phyloP scores from a whole-genome alignment of 768 basidiomycete genomes.

The Saitozyma sp. region DNA sequence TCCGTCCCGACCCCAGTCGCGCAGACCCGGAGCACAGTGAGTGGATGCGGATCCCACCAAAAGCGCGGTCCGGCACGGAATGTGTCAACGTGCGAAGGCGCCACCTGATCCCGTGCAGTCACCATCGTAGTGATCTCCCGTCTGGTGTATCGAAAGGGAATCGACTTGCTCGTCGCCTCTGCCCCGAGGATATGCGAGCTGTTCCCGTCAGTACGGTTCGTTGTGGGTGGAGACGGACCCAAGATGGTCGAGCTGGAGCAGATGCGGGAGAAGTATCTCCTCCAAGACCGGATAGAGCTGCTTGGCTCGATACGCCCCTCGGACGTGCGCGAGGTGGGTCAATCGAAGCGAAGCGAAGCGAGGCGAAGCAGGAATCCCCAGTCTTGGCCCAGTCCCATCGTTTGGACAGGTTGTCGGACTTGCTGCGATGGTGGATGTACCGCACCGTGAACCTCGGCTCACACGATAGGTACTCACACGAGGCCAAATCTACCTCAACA shows the following conservation, averaged over 20 bases:
- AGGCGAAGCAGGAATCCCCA: background rate
- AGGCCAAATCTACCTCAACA: conserved; percentile 91
- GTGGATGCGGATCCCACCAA: conserved; percentile 21
- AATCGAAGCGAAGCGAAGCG: background rate
- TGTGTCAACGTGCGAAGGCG: background rate
- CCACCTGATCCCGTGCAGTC: conserved; percentile 58
- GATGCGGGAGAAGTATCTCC: conserved; percentile 84
- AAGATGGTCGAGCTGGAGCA: conserved; percentile 92
- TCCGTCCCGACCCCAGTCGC: conserved; percentile 62
- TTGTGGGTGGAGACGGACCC: conserved; percentile 88
- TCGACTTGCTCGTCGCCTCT: conserved; percentile 89
- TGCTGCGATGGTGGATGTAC: background rate
- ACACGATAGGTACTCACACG: conserved; percentile 69
- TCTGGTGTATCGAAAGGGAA: conserved; percentile 90
- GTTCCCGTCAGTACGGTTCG: conserved; percentile 83
- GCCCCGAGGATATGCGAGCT: conserved; percentile 82
- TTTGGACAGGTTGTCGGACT: background rate
- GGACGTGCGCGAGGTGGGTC: conserved; percentile 75
- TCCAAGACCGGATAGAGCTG: conserved; percentile 89
- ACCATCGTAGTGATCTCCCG: conserved; percentile 89
- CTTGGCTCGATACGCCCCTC: conserved; percentile 76
- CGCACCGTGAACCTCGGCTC: background rate
- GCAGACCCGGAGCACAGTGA: conserved; percentile 57
- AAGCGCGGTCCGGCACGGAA: background rate
- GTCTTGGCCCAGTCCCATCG: no score